phyloP scores from a whole-genome alignment of 225 moss, liverwort and hornwort species.

The Pseudisothecium myosuroides region DNA sequence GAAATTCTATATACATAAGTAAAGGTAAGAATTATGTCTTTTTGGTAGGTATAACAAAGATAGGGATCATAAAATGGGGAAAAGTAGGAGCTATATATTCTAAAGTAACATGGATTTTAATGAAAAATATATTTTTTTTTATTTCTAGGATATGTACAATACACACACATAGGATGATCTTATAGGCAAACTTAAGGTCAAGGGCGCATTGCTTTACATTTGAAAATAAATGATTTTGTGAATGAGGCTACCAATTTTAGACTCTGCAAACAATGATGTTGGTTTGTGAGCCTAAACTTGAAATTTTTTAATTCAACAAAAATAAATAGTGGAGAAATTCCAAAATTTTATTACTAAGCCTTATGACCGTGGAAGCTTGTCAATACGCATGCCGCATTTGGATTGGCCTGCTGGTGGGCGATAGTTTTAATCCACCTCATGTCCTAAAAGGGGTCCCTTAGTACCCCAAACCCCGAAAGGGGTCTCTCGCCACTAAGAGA shows the following conservation, averaged over 20 bases:
- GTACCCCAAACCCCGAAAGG: too few relatives aligned
- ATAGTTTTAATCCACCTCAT: too few relatives aligned
- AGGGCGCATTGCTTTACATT: rapidly evolving
- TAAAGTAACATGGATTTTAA: background rate
- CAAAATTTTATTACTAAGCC: too few relatives aligned
- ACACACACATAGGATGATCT: rapidly evolving
- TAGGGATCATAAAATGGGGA: rapidly evolving
- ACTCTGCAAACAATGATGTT: too few relatives aligned
- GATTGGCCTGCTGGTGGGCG: too few relatives aligned
- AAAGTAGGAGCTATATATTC: background rate
- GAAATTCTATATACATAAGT: background rate
- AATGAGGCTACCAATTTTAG: background rate
- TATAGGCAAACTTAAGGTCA: background rate
- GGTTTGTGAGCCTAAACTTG: too few relatives aligned
- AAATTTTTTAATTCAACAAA: too few relatives aligned
- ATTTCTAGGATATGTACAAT: background rate
- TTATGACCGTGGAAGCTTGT: too few relatives aligned
- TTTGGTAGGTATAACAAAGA: background rate
- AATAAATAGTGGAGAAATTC: too few relatives aligned
- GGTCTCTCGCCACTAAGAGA: too few relatives aligned
- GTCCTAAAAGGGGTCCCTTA: too few relatives aligned
- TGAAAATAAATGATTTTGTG: background rate
- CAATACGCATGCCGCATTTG: too few relatives aligned
- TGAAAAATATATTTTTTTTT: background rate
- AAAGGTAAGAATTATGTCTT: background rate